Evolutionary conservation across 805 yeast genomes (phyloP).

Genomic region (Kodamaea leandrae): DNA sequence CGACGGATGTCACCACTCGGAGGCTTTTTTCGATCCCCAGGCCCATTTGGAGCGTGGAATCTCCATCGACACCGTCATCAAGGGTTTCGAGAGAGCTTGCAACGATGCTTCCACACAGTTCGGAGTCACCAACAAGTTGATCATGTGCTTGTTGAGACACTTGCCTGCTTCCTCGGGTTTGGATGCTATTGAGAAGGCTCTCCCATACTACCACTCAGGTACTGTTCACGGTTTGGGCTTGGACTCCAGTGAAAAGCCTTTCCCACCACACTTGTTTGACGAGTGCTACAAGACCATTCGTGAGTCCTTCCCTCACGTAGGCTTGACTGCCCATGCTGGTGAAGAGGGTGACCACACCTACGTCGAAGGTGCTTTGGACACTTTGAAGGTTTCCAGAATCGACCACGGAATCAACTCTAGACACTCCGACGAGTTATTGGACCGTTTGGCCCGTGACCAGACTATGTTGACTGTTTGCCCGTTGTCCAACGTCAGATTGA

Average conservation of each 20-base stretch:
- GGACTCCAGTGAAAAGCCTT: conserved; percentile 75
- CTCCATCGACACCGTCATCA: conserved; percentile 54
- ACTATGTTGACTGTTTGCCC: conserved; percentile 75
- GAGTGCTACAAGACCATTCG: conserved; percentile 58
- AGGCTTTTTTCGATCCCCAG: conserved; percentile 82
- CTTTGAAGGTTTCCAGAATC: conserved; percentile 56
- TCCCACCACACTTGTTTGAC: conserved; percentile 67
- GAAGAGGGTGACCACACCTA: conserved; percentile 83
- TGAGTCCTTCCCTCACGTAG: conserved; percentile 49
- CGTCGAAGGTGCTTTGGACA: conserved; percentile 56
- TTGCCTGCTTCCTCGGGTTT: conserved; percentile 60
- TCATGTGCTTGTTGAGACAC: conserved; percentile 82
- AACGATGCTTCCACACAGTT: conserved; percentile 55
- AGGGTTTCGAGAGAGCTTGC: conserved; percentile 68
- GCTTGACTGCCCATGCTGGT: conserved; percentile 84
- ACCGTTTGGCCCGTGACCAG: conserved; percentile 52
- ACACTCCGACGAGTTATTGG: conserved; percentile 52
- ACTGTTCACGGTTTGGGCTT: conserved; percentile 75
- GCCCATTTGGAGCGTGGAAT: conserved; percentile 73
- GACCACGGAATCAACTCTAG: conserved; percentile 77
- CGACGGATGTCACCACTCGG: conserved; percentile 69
- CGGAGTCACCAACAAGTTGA: conserved; percentile 66
- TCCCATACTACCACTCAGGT: conserved; percentile 41
- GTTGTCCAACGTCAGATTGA: conserved; percentile 69
- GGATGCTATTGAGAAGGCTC: conserved; percentile 53